These are phyloP conservation scores for Heterobasidion parviporum DNA, from an alignment of 1,284 basidiomycete genomes.

Conservation along the genomic window DNA sequence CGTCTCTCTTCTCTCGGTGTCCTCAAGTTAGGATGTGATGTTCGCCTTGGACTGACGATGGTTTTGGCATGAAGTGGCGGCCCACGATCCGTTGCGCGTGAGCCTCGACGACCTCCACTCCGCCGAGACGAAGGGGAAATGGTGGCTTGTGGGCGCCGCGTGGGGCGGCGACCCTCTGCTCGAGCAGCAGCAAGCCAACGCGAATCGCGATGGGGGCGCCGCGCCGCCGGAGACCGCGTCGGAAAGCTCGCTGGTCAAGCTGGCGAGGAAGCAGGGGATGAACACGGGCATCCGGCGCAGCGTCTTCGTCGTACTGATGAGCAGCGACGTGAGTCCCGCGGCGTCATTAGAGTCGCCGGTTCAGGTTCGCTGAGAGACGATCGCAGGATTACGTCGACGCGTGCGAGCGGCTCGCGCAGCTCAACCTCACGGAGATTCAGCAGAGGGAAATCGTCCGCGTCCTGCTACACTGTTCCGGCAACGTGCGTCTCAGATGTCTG, in stretches of 20 bases:
- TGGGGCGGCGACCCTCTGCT: conserved; percentile 90
- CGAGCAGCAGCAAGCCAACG: conserved; percentile 37
- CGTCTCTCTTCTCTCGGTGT: conserved; percentile 6
- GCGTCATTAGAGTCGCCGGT: background rate
- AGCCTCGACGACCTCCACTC: conserved; percentile 80
- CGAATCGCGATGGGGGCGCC: conserved; percentile 15
- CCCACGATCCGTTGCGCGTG: conserved; percentile 80
- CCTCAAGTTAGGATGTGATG: no score
- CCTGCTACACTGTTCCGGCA: conserved; percentile 87
- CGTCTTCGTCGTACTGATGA: conserved; percentile 92
- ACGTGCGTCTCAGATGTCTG: conserved; percentile 41
- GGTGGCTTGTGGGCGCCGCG: conserved; percentile 98
- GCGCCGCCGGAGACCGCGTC: conserved; percentile 21
- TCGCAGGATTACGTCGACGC: conserved; percentile 89
- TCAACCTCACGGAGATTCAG: conserved; percentile 84
- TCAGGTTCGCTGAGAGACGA: background rate
- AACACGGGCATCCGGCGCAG: conserved; percentile 92
- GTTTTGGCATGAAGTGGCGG: conserved; percentile 45
- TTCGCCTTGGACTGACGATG: background rate
- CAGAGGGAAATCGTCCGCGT: conserved; percentile 93
- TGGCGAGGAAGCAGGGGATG: conserved; percentile 95
- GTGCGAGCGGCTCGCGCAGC: conserved; percentile 75
- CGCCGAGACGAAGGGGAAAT: conserved; percentile 86
- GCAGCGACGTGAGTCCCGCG: conserved; percentile 64
- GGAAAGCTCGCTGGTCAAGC: conserved; percentile 55